Conservation (phyloP, 768 basidiomycete species). For the Tylopilus sp. region DNA sequence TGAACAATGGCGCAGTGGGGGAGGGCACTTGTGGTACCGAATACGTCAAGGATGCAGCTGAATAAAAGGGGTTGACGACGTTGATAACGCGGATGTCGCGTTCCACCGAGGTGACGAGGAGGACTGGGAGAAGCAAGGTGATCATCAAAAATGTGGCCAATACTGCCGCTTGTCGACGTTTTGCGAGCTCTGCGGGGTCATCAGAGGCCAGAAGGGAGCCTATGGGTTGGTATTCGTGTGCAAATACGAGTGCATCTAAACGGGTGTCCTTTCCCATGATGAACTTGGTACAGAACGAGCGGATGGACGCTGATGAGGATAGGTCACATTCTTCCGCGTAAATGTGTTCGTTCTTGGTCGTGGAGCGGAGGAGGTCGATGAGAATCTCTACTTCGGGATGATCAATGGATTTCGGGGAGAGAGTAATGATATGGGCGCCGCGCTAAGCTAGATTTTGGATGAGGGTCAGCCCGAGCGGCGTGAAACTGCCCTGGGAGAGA, state of each 20-base stretch:
- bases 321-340: slow-evolving; percentile 80
- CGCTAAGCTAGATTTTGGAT: slow-evolving; percentile 64
- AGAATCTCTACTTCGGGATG: slow-evolving; percentile 51
- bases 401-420: slow-evolving; percentile 56
- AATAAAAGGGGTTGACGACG: slow-evolving; percentile 86
- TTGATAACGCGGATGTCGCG: slow-evolving; percentile 88
- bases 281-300: slow-evolving; percentile 67
- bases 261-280: slow-evolving; percentile 60
- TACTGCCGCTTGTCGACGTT: slow-evolving; percentile 45
- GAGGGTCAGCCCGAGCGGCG: slow-evolving; percentile 66
- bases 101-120: slow-evolving; percentile 82
- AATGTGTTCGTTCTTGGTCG: slow-evolving; percentile 72
- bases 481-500: slow-evolving; percentile 62
- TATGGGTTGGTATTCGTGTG: slow-evolving; percentile 71
- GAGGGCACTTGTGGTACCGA: slow-evolving; percentile 36
- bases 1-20: slow-evolving; percentile 46
- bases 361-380: slow-evolving; percentile 60
- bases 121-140: slow-evolving; percentile 73
- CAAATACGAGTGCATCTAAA: slow-evolving; percentile 75
- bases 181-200: slow-evolving; percentile 31
- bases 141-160: slow-evolving; percentile 75
- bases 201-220: slow-evolving; percentile 42
- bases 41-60: slow-evolving; percentile 61
- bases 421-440: slow-evolving; percentile 77
- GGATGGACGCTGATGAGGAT: slow-evolving; percentile 59